Base-by-base conservation (phyloP, 2,329 filamentous ascomycete species). In the Diaporthe australafricana region DNA sequence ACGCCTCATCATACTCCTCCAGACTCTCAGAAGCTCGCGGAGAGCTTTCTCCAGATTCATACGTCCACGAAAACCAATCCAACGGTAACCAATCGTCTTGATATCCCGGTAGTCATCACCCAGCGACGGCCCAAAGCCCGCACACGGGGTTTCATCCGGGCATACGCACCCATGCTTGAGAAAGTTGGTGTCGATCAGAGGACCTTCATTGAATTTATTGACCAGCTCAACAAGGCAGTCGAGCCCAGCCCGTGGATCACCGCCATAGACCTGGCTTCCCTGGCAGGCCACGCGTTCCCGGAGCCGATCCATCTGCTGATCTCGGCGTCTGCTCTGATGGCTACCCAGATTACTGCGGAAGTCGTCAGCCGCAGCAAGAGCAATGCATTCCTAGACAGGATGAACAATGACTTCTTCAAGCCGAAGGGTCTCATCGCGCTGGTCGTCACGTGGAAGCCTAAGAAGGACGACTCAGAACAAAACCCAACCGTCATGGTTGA, bases 391-490 rank as follows among this genome's bases (percentile, higher is more conserved):
- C 82, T 92, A 16, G 84, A 89, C 74, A 79, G 81, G 38, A 83
- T 90, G 75, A 91, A 91, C 75, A 81, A 85, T 7, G 81, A 87
- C 2, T 84, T 89, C 72, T 91, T 91, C 78, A 84, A 83, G 56
- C 89, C 89, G 0, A 84, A 84, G 1, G 89, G 89, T 0, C 82
- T 91, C 0, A 88, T 86, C 12, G 79, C 77, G 2, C 57, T 82
- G 22, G 81, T 91, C 40, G 84, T 91, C 79, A 86, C 86, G 0
- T 89, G 83, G 80, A 86, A 86, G 62, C 84, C 86, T 0, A 82
- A 84, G 0, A 68, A 45, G 20, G 40, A 32, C 20, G 27, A 6
- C 7, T 22, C 57, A 0, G 69, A 75, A 20, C 75, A 79, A 20
- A 76, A 78, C 5, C 71, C 77, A 3, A 72, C 77, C 5, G 74